A percentile compares a stretch with the other conserved stretches of the same genome.
phyloP scores from a whole-genome alignment of 176 grass and related monocot genomes.

The Triticum timopheevii region DNA sequence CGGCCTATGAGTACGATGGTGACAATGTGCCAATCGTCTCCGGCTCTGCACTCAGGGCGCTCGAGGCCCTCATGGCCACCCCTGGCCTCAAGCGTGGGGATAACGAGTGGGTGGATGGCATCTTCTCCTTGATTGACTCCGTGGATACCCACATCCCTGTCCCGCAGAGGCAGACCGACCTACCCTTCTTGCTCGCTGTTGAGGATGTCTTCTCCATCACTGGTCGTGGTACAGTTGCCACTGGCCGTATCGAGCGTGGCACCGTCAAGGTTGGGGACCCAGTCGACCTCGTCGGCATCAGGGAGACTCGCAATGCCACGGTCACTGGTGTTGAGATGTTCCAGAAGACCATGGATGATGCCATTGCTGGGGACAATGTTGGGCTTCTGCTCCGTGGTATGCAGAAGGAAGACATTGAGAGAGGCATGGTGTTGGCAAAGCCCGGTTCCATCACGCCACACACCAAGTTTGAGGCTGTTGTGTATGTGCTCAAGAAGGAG shows the following conservation, averaged over 20 bases:
- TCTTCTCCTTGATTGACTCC: conserved; percentile 54
- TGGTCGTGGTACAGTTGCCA: conserved; percentile 78
- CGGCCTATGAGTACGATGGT: conserved; percentile 72
- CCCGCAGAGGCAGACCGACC: conserved; percentile 78
- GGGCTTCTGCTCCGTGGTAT: conserved; percentile 75
- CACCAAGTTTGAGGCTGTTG: conserved; percentile 83
- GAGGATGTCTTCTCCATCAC: conserved; percentile 98
- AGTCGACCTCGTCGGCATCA: conserved; percentile 66
- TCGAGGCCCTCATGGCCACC: conserved; percentile 91
- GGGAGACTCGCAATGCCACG: conserved; percentile 68
- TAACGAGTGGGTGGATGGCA: conserved; percentile 78
- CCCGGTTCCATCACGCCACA: conserved; percentile 75
- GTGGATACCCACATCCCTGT: conserved; percentile 80
- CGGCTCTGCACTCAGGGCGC: conserved; percentile 79
- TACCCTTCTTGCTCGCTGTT: conserved; percentile 82
- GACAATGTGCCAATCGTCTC: conserved; percentile 72
- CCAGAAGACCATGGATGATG: conserved; percentile 89
- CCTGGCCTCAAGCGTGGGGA: conserved; percentile 68
- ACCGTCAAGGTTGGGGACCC: conserved; percentile 75
- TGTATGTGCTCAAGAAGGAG: conserved; percentile 92
- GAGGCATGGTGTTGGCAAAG: conserved; percentile 86
- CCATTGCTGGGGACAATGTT: conserved; percentile 90
- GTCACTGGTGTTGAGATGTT: conserved; percentile 98
- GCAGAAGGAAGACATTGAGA: conserved; percentile 73
- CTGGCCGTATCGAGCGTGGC: conserved; percentile 88